Conservation (phyloP, 2,329 filamentous ascomycete species). For the Uncinocarpus reesii region DNA sequence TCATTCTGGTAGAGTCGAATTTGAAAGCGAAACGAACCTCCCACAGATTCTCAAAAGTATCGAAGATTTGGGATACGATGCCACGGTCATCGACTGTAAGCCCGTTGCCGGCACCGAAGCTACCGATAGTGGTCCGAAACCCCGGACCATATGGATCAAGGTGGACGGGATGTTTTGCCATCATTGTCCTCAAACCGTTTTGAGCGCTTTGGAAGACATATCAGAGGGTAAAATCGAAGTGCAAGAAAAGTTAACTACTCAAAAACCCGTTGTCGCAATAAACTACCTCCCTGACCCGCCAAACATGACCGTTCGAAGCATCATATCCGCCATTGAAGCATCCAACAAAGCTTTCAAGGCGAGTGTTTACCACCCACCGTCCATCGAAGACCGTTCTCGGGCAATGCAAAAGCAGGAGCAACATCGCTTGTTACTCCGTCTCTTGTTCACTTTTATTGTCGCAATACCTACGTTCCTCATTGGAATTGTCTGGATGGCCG, state of each 20-base stretch:
- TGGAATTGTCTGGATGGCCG: constrained; percentile 82
- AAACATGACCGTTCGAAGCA: constrained; percentile 61
- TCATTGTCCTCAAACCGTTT: constrained; percentile 51
- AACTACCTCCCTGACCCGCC: constrained; percentile 60
- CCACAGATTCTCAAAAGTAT: constrained; percentile 40
- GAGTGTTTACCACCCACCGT: constrained; percentile 67
- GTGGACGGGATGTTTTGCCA: constrained; percentile 66
- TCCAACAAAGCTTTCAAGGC: constrained; percentile 57
- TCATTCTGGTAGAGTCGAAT: constrained; percentile 41
- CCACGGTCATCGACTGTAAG: constrained; percentile 43
- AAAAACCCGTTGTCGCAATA: constrained; percentile 59
- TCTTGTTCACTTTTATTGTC: constrained; percentile 56
- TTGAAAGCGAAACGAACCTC: constrained; percentile 39
- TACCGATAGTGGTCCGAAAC: constrained; percentile 23
- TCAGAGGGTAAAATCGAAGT: constrained; percentile 39
- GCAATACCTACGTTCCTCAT: constrained; percentile 78
- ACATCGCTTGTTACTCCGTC: constrained; percentile 56
- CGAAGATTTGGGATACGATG: constrained; percentile 56
- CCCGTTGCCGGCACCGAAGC: constrained; percentile 30
- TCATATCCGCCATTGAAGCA: constrained; percentile 57
- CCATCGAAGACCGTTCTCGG: constrained; percentile 69
- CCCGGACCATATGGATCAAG: constrained; percentile 53
- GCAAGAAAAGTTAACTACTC: constrained; percentile 41
- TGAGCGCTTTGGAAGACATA: constrained; percentile 31
- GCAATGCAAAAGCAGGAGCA: constrained; percentile 62